Evolutionary conservation across 73 alveolate genomes (phyloP).

Genomic region (Tetrahymena thermophila): DNA sequence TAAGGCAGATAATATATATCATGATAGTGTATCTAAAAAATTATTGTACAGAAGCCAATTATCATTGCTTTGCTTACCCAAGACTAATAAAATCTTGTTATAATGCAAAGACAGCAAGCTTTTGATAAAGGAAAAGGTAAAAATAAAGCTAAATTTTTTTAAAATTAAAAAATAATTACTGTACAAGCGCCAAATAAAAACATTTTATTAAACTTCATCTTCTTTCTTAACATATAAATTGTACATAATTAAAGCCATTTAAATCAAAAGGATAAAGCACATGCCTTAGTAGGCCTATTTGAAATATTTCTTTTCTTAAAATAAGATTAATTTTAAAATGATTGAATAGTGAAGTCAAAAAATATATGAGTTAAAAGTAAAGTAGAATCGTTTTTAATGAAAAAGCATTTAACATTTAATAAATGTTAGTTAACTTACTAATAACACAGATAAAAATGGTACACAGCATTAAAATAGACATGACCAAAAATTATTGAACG

Average conservation of each 20-base stretch:
- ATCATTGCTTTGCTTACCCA: not conserved
- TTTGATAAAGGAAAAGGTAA: too few species aligned
- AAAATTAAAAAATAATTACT: not conserved
- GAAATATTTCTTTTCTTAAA: not conserved
- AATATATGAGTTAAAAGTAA: too few species aligned
- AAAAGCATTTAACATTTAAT: too few species aligned
- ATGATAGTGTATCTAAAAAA: not conserved
- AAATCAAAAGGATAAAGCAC: not conserved
- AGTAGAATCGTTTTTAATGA: too few species aligned
- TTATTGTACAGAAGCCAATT: not conserved
- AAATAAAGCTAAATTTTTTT: not conserved
- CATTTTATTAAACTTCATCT: not conserved
- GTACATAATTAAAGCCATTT: not conserved
- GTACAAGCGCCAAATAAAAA: not conserved
- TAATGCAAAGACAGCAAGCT: not conserved
- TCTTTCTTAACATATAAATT: not conserved
- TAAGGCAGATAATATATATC: not conserved
- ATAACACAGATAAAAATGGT: not conserved
- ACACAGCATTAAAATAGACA: not conserved
- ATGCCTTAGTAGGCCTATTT: not conserved
- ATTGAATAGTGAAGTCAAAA: too few species aligned
- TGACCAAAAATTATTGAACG: not conserved
- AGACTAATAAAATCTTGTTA: not conserved
- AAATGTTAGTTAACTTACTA: not conserved
- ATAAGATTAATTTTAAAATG: not conserved